phyloP scores from a whole-genome alignment of 208 protist species.

The Trypanosoma melophagium region DNA sequence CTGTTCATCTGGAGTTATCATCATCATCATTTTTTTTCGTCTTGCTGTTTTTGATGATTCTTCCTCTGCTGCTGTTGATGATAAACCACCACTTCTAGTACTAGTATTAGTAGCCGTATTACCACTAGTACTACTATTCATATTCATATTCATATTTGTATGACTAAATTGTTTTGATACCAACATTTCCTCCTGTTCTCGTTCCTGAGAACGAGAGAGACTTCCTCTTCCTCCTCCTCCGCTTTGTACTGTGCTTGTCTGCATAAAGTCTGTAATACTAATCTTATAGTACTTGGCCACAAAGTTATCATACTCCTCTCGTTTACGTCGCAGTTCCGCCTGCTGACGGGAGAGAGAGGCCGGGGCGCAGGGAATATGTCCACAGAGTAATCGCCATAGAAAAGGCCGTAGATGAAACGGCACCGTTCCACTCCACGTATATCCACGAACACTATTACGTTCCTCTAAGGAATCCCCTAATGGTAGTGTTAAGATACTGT shows the following conservation, averaged over 20 bases:
- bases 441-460: slow-evolving; percentile 40
- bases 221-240: no score
- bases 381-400: slow-evolving; percentile 67
- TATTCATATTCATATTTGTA: no score
- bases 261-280: slow-evolving; percentile 24
- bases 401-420: slow-evolving; percentile 42
- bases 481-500: slow-evolving; percentile 20
- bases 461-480: slow-evolving; percentile 55
- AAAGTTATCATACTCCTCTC: slow-evolving; percentile 57
- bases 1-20: slow-evolving; percentile 49
- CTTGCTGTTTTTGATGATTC: neutral
- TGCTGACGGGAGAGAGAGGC: slow-evolving; percentile 37
- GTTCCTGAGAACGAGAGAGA: no score
- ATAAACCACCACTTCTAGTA: no score
- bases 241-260: neutral
- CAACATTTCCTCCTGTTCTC: no score
- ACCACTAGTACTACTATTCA: no score
- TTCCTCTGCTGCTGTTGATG: no score
- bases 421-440: slow-evolving; percentile 57
- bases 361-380: slow-evolving; percentile 37
- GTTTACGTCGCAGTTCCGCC: slow-evolving; percentile 61
- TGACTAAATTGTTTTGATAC: no score
- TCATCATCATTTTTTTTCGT: slow-evolving; percentile 6
- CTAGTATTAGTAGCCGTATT: no score
- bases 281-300: slow-evolving; percentile 47